Conservation (phyloP, 2,329 filamentous ascomycete genomes). For the Thielaviopsis euricoi region DNA sequence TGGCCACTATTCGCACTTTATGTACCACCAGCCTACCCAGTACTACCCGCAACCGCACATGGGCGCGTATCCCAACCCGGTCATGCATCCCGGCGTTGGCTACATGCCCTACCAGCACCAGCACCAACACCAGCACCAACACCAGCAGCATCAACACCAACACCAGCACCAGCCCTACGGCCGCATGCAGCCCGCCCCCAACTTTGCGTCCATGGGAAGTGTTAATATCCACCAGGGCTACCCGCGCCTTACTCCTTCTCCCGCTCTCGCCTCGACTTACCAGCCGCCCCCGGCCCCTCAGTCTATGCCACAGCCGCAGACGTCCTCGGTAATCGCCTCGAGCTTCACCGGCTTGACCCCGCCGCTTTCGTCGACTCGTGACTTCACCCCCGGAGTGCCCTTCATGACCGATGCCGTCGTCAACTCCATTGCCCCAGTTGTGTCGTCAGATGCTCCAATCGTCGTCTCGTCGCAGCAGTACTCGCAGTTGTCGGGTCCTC, state of each 20-base stretch:
- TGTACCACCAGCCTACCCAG: slow-evolving; percentile 16
- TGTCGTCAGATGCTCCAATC: slow-evolving; percentile 2
- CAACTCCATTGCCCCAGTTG: slow-evolving; percentile 1
- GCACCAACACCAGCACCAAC: background rate
- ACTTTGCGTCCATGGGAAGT: slow-evolving; percentile 18
- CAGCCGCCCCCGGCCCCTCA: slow-evolving; percentile 32
- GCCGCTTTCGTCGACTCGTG: slow-evolving; percentile 8
- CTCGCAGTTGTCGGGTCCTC: slow-evolving; percentile 1
- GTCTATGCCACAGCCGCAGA: slow-evolving; percentile 27
- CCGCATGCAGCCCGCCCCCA: slow-evolving; percentile 7
- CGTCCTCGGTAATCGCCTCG: slow-evolving; percentile 31
- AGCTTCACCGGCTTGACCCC: slow-evolving; percentile 17
- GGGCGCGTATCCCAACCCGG: slow-evolving; percentile 24
- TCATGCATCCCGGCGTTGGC: slow-evolving; percentile 20
- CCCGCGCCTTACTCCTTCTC: slow-evolving; percentile 32
- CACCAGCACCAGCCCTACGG: background rate
- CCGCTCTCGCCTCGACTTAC: slow-evolving; percentile 39
- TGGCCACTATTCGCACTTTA: slow-evolving; percentile 1
- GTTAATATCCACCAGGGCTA: slow-evolving; percentile 30
- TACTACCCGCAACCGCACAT: slow-evolving; percentile 20
- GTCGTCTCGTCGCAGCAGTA: slow-evolving; percentile 10
- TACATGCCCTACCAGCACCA: slow-evolving; percentile 31
- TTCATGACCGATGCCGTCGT: slow-evolving; percentile 1
- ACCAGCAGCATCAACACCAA: background rate
- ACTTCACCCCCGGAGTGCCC: slow-evolving; percentile 9